Percentiles rank a stretch among this genome's conserved stretches.
Evolutionary conservation across 192 early-diverging fungal genomes (phyloP).

Genomic region (Jimgerdemannia flammicorona): DNA sequence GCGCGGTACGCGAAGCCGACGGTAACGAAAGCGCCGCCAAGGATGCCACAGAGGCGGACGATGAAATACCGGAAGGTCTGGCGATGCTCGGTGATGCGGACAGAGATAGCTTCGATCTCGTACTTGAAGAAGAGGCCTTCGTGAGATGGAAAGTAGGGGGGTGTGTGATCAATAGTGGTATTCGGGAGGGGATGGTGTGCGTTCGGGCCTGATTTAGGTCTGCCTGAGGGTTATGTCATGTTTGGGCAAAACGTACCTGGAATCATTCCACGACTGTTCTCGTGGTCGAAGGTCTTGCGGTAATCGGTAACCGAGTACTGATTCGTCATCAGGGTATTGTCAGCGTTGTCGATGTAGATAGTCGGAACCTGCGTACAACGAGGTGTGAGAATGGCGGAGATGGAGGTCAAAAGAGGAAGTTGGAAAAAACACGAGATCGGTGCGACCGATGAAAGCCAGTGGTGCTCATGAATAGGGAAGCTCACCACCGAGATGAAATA

Average conservation of each 20-base stretch:
- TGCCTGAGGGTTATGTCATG: neutral
- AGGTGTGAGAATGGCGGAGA: neutral
- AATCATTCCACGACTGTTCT: neutral
- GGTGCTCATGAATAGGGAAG: slow-evolving; percentile 6
- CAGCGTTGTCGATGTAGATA: slow-evolving; percentile 59
- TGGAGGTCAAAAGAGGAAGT: neutral
- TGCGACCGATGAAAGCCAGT: neutral
- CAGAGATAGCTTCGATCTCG: slow-evolving; percentile 84
- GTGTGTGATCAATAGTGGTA: slow-evolving; percentile 11
- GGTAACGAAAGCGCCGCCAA: slow-evolving; percentile 77
- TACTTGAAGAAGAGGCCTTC: slow-evolving; percentile 89
- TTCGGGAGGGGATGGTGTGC: neutral
- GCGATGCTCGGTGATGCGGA: slow-evolving; percentile 67
- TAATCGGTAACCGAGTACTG: slow-evolving; percentile 93
- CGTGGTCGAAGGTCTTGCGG: slow-evolving; percentile 33
- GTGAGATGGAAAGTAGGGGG: slow-evolving; percentile 1
- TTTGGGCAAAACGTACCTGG: too few relatives aligned
- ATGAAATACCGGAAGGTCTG: slow-evolving; percentile 66
- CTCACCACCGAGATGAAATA: slow-evolving; percentile 86
- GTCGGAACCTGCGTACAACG: slow-evolving; percentile 50
- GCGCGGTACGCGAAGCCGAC: slow-evolving; percentile 55
- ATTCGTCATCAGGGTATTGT: slow-evolving; percentile 69
- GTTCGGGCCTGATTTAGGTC: neutral
- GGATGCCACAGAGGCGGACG: slow-evolving; percentile 79
- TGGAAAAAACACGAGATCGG: neutral